Base-by-base conservation (phyloP, 2,329 filamentous ascomycete species). In the Fusarium sp. region DNA sequence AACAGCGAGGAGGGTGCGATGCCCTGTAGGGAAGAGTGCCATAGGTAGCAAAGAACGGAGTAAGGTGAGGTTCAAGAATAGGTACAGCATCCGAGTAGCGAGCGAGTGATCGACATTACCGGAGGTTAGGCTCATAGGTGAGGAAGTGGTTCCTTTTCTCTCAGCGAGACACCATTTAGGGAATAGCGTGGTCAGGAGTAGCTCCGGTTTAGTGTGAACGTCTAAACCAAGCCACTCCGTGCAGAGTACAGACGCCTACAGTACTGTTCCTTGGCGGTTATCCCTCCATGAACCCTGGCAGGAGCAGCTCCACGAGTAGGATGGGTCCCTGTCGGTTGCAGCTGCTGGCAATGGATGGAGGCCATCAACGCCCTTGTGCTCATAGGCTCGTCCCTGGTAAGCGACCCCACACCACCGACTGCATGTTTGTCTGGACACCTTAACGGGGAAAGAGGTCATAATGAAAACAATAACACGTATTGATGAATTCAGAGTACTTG, bases 91-190 rank as follows among this genome's bases (percentile, higher is more conserved):
- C 32, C 22, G 17, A 22, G 37, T 45, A 40, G 44, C 27, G 47
- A 61, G 48, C 27, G 47, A 61, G 48, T 55, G 65, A 68, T 68
- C 66, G 65, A 58, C 65, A 69, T n/a, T 60, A 58, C 58, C 45
- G 41, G 44, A 65, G 50, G 43, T 62, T 40, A 68, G 47, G 25
- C 8, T 10, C 23, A 23, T 7, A 23, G 25, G 65, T 56, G 39
- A 65, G 65, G 48, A 41, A 41, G 40, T 39, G n/a, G 22, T 40
- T 46, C 23, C 23, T 10, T 60, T 48, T 51, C 45, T 51, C 30
- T 50, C 47, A 50, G 45, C 37, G 32, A 52, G 46, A 30, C 35
- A 32, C 48, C 33, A 54, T 33, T 49, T 69, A 17, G 20, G 66
- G 61, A 20, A 44, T 62, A 65, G 60, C 44, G 46, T 22, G 35